Base-by-base conservation (phyloP, 768 basidiomycete genomes). In the Agaricus blazei region DNA sequence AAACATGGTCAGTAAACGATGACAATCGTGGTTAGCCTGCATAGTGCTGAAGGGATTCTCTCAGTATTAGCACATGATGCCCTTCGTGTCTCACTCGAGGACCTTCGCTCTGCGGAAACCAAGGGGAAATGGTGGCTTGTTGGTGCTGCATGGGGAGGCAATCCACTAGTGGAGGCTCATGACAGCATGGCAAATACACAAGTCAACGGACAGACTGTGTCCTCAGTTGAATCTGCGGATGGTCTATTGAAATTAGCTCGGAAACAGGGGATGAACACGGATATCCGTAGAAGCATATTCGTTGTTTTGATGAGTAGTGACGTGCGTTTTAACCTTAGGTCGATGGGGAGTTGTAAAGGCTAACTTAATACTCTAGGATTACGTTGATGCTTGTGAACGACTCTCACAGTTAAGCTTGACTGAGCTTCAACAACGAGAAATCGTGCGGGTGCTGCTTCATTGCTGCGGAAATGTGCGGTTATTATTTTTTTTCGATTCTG, bases 71-170 rank as follows among this genome's bases (percentile, higher is more conserved):
- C 85, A 0, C 84, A 91, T 63, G 97, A 98, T 44, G 86, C 94
- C 0, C 76, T 99, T 7, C 86, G 93, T 6, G 84, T 97, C 1
- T 85, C 89, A 0, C 75, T 98, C 24, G 76, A 77, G n/a, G 96
- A 98, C 69, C 78, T 98, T 4, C 90, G 82, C 57, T 81, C 84
- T 0, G 86, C 93, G 1, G 84, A 91, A 54, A 88, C 79, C 9
- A 90, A 85, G 65, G 97, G 95, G 4, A 97, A 97, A 72, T 98
- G 97, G 97, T 98, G 97, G 96, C 78, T 98, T 2, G 91, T 98
- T 36, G 97, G 96, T 15, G 93, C 96, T 1, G 96, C 91, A 0
- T 99, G 96, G 96, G 80, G 81, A 31, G 95, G 95, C 2, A 86
- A 98, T 63, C 95, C 97, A 7, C 79, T 98, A 3, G 76, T 86